Evolutionary conservation across 2,329 filamentous ascomycete species (phyloP).

Genomic region (Cercospora sp.): DNA sequence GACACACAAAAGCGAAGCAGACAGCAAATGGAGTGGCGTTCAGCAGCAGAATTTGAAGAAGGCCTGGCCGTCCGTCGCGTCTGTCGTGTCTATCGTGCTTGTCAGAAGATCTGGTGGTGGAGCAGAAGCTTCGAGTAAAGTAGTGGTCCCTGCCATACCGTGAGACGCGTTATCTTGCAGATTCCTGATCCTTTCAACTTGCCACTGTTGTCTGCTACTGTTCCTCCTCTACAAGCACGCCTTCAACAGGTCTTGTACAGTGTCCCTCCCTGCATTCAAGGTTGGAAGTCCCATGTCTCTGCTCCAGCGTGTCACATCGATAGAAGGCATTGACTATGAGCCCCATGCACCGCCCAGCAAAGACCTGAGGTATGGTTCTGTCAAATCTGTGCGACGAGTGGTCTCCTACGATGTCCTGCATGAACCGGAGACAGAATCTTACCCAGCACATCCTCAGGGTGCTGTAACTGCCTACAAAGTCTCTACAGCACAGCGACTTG

Average conservation of each 20-base stretch:
- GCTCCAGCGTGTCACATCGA: conserved; percentile 53
- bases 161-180: background rate
- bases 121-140: conserved; percentile 15
- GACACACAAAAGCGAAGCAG: conserved; percentile 6
- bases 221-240: background rate
- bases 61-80: background rate
- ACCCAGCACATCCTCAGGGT: conserved; percentile 42
- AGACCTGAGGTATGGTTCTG: conserved; percentile 28
- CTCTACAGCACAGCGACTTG: conserved; percentile 39
- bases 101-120: conserved; percentile 7
- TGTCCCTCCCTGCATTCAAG: background rate
- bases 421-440: conserved; percentile 38
- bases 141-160: conserved; percentile 4
- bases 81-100: conserved; percentile 4
- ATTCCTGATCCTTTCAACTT: background rate
- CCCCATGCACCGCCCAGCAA: conserved; percentile 30
- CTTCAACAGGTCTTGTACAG: conserved; percentile 11
- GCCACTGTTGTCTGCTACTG: background rate
- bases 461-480: conserved; percentile 54
- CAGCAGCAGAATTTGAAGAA: background rate
- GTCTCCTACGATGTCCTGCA: conserved; percentile 54
- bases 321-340: conserved; percentile 51
- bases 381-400: conserved; percentile 40
- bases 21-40: background rate
- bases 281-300: conserved; percentile 47